These are phyloP conservation scores for Calonectria leucothoes DNA, from an alignment of 2,329 filamentous ascomycete species.

Conservation along the genomic window DNA sequence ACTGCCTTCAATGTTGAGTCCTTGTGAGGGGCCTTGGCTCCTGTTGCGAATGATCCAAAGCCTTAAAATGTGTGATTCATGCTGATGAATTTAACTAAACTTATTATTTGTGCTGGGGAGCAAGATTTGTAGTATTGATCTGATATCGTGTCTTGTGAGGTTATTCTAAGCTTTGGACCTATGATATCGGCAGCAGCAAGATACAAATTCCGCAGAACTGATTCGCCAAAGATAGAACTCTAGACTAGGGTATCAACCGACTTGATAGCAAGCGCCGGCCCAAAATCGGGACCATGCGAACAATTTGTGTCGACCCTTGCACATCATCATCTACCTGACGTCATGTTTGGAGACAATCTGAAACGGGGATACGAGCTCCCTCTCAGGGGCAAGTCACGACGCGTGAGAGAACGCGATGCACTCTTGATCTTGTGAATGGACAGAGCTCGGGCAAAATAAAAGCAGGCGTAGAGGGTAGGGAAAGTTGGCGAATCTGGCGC, in stretches of 20 bases:
- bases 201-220: background rate
- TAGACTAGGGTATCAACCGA: background rate
- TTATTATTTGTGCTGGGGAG: background rate
- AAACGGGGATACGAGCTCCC: background rate
- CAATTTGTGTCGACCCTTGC: slow-evolving; percentile 1
- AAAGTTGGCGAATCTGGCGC: background rate
- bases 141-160: no score
- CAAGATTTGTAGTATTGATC: background rate
- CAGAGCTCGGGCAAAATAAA: background rate
- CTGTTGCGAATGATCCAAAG: background rate
- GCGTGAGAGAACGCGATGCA: background rate
- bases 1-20: background rate
- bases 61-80: background rate
- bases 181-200: background rate
- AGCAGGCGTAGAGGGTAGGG: background rate
- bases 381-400: background rate
- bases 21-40: background rate
- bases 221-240: background rate
- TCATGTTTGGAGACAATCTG: background rate
- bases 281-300: background rate
- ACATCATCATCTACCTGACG: slow-evolving; percentile 2
- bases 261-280: background rate
- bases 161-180: background rate
- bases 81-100: background rate
- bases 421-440: background rate